Conservation (phyloP, 2,329 filamentous ascomycete genomes). For the Fusarium subtropicale region DNA sequence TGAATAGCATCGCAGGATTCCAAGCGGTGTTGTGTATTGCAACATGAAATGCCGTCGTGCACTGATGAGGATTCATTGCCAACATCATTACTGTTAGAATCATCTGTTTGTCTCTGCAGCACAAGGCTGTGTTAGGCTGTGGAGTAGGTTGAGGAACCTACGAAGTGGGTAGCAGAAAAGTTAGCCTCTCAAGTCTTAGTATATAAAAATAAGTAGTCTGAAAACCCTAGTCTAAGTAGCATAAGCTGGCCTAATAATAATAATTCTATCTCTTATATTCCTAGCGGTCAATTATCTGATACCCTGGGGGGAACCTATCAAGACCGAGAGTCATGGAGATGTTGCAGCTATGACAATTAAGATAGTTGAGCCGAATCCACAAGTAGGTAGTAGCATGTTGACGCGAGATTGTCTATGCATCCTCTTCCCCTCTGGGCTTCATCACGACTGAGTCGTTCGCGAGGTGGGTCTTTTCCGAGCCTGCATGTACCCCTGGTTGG, state of each 20-base stretch:
- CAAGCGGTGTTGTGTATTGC: neutral
- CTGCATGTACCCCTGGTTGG: neutral
- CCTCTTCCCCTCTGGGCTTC: neutral
- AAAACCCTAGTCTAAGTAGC: too few relatives aligned
- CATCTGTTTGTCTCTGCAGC: neutral
- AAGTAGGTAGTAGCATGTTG: neutral
- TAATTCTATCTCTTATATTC: too few relatives aligned
- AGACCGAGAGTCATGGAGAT: accelerated
- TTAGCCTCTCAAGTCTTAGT: too few relatives aligned
- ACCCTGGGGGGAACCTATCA: neutral
- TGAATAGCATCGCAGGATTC: neutral
- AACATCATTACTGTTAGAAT: neutral
- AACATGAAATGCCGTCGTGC: accelerated
- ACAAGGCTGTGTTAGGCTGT: neutral
- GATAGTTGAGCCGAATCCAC: neutral
- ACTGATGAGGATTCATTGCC: neutral
- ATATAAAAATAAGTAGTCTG: too few relatives aligned
- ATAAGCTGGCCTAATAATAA: too few relatives aligned
- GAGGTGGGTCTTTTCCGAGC: neutral
- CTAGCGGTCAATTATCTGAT: too few relatives aligned
- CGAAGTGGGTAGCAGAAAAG: too few relatives aligned
- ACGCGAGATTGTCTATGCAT: neutral
- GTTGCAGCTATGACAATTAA: neutral
- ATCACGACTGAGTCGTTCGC: neutral
- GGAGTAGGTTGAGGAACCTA: too few relatives aligned